These are phyloP conservation scores for Neofusicoccum sp. DNA, from an alignment of 2,329 filamentous ascomycete species.

Conservation along the genomic window DNA sequence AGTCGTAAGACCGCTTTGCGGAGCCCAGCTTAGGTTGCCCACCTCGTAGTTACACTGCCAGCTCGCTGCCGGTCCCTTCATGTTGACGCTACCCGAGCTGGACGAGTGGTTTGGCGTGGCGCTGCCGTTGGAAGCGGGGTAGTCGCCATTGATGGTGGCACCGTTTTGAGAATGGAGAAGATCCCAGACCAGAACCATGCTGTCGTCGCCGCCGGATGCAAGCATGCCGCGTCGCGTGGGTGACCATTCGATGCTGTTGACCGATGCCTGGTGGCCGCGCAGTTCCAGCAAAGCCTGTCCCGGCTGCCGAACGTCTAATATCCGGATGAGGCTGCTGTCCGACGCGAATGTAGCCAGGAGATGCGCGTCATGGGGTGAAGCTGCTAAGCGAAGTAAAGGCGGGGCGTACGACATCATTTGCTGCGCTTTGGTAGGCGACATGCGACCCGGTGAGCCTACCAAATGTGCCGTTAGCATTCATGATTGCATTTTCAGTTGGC, in stretches of 20 bases:
- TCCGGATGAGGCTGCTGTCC: conserved; percentile 88
- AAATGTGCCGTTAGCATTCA: conserved; percentile 14
- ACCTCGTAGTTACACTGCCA: conserved; percentile 90
- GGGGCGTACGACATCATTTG: conserved; percentile 68
- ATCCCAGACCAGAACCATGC: conserved; percentile 91
- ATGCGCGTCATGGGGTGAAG: conserved; percentile 93
- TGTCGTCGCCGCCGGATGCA: conserved; percentile 90
- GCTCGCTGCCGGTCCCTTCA: conserved; percentile 70
- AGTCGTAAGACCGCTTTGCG: conserved; percentile 65
- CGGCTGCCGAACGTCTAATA: conserved; percentile 93
- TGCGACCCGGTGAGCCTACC: conserved; percentile 51
- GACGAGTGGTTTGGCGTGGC: conserved; percentile 27
- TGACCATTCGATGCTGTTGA: conserved; percentile 97
- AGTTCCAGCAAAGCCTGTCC: conserved; percentile 94
- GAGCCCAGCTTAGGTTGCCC: conserved; percentile 82
- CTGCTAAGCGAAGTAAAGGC: conserved; percentile 78
- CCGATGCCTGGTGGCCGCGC: conserved; percentile 78
- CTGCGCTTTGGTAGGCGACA: conserved; percentile 75
- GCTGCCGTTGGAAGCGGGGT: conserved; percentile 28
- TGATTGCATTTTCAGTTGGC: conserved; percentile 18
- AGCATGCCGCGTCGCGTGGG: conserved; percentile 83
- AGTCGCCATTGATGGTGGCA: conserved; percentile 50
- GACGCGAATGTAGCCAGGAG: conserved; percentile 96
- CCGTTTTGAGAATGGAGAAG: conserved; percentile 69
- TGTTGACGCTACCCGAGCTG: conserved; percentile 52